phyloP scores from a whole-genome alignment of 768 basidiomycete species.

The Russula brevipes region DNA sequence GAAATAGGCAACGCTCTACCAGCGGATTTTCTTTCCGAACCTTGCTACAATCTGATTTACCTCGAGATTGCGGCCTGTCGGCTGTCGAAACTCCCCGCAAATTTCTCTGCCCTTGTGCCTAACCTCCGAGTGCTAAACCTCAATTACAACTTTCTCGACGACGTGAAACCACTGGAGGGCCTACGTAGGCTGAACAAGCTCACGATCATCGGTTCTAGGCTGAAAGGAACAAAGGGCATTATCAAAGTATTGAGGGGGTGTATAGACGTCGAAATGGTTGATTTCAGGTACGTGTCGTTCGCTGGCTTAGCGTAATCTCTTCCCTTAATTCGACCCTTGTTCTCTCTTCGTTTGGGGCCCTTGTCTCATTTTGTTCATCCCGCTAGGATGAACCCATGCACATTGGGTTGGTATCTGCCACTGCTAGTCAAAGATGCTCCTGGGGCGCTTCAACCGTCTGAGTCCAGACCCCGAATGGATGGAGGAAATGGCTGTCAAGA shows the following conservation, averaged over 20 bases:
- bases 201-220: conserved; percentile 76
- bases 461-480: conserved; percentile 26
- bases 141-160: conserved; percentile 94
- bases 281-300: conserved; percentile 65
- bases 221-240: conserved; percentile 69
- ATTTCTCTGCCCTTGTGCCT: conserved; percentile 61
- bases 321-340: conserved; percentile 7
- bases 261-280: conserved; percentile 80
- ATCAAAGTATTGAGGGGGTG: conserved; percentile 67
- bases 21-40: conserved; percentile 54
- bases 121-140: conserved; percentile 90
- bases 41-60: conserved; percentile 87
- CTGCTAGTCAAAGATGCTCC: conserved; percentile 66
- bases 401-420: conserved; percentile 93
- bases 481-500: conserved; percentile 23
- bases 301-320: conserved; percentile 22
- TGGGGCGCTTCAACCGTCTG: conserved; percentile 62
- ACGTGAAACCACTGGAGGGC: conserved; percentile 60
- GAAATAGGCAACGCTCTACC: conserved; percentile 66
- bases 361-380: neutral
- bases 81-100: conserved; percentile 65
- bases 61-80: conserved; percentile 88
- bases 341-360: neutral
- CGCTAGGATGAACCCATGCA: conserved; percentile 89
- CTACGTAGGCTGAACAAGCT: conserved; percentile 75